phyloP scores from a whole-genome alignment of 2,329 filamentous ascomycete species.

The Neonectria neomacrospora region DNA sequence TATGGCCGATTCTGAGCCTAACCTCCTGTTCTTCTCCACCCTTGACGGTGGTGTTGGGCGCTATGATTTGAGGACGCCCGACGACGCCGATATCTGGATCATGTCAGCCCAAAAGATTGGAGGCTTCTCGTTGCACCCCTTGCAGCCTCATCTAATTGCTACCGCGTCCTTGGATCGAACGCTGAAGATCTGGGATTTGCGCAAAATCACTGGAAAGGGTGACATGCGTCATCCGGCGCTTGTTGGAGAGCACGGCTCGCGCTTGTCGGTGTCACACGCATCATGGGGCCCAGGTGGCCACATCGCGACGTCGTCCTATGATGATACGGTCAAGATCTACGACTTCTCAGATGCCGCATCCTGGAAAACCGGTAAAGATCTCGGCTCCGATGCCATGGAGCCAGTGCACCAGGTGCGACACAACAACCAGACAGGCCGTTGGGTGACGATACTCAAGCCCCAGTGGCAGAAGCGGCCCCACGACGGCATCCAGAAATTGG shows the following conservation, averaged over 20 bases:
- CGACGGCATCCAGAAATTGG: conserved; percentile 86
- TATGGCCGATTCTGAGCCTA: conserved; percentile 75
- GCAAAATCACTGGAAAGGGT: conserved; percentile 76
- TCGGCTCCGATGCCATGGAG: conserved; percentile 72
- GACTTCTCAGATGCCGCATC: conserved; percentile 72
- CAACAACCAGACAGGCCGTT: conserved; percentile 95
- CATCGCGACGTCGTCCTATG: conserved; percentile 91
- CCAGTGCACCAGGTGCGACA: conserved; percentile 78
- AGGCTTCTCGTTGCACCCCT: conserved; percentile 86
- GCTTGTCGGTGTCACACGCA: conserved; percentile 90
- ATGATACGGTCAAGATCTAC: conserved; percentile 95
- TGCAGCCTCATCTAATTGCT: conserved; percentile 82
- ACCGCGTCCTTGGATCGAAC: conserved; percentile 92
- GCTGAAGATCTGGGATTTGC: conserved; percentile 91
- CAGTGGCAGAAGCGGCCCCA: conserved; percentile 88
- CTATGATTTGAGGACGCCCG: conserved; percentile 76
- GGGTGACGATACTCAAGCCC: conserved; percentile 84
- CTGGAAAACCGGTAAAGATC: conserved; percentile 68
- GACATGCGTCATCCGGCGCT: conserved; percentile 72
- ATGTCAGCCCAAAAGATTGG: conserved; percentile 95
- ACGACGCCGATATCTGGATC: conserved; percentile 73
- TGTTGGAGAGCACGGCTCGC: conserved; percentile 83
- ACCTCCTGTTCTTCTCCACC: conserved; percentile 87
- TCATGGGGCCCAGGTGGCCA: conserved; percentile 88
- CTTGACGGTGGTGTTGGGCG: conserved; percentile 83